These are phyloP conservation scores for Toxoplasma gondii DNA, from an alignment of 169 alveolate genomes.

Conservation along the genomic window DNA sequence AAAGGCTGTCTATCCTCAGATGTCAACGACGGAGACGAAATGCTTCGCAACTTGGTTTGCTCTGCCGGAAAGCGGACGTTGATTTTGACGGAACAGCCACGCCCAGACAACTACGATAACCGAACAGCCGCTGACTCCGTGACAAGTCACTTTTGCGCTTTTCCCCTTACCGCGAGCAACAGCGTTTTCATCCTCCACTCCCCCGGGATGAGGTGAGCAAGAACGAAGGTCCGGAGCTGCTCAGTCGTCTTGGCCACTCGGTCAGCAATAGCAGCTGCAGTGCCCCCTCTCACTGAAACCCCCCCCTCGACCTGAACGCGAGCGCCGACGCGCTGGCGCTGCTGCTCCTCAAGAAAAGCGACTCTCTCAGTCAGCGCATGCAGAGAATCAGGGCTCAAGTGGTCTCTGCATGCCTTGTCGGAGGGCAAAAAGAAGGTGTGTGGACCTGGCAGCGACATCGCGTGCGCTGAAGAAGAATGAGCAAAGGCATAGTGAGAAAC, in stretches of 20 bases:
- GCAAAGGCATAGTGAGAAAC: no score
- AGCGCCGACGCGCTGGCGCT: background rate
- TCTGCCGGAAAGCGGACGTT: no score
- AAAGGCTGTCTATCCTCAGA: no score
- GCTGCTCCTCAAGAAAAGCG: background rate
- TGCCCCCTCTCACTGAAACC: background rate
- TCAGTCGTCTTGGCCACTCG: background rate
- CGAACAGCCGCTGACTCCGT: no score
- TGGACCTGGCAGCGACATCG: constrained; percentile 39
- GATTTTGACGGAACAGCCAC: no score
- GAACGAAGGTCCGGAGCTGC: constrained; percentile 18
- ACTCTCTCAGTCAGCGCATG: background rate
- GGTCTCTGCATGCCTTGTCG: background rate
- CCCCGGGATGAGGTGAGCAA: constrained; percentile 33
- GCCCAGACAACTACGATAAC: no score
- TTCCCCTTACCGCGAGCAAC: background rate
- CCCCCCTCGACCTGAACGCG: background rate
- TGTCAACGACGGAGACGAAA: no score
- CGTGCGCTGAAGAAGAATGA: background rate
- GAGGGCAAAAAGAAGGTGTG: constrained; percentile 26
- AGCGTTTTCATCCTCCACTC: constrained; percentile 11
- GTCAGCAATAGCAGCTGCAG: background rate
- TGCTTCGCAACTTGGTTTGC: no score
- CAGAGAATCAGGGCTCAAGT: background rate
- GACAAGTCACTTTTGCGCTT: no score